Base-by-base conservation (phyloP, 2,329 filamentous ascomycete genomes). In the Apiospora rasikravindrae region DNA sequence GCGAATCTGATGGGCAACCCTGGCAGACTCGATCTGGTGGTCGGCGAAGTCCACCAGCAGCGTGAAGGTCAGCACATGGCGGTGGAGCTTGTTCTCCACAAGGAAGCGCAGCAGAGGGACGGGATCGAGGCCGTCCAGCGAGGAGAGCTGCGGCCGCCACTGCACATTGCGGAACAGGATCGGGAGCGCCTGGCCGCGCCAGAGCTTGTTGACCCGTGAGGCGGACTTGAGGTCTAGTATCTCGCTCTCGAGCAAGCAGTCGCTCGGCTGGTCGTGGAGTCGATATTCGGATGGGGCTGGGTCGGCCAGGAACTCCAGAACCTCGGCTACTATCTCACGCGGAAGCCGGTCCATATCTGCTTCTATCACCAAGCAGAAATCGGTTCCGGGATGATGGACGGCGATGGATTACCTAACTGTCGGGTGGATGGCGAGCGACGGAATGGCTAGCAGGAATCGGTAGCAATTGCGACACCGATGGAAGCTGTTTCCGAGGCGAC, bases 291-390 rank as follows among this genome's bases (percentile, higher is more conserved):
- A 89, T 16, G 87, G 86, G 13, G 88, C 84, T 2, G 83, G 78
- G 0, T 77, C 76, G 75, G 88, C 85, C 67, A 93, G 83, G 76
- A 86, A 86, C n/a, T 80, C 81, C 75, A 93, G 84, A 74, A 93
- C 87, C 3, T 88, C 83, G 70, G 86, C 79, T 29, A 92, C 81
- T 66, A 93, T 81, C 81, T 93, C 91, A 74, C 88, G 89, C 2
- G 91, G 91, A 26, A 93, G 84, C 37, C 76, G 70, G 37, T 81
- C 73, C 77, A 84, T 79, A 33, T 4, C 26, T 19, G 45, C 22
- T 6, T 26, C 26, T 64, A 69, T 47, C 70, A 19, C 42, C 19
- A 19, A 33, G 51, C 44, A 2, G n/a, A 8, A 26, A 26, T 26
- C 45, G 19, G 45, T n/a, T 49, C 6, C 1, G 45, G 33, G 5